phyloP scores from a whole-genome alignment of 2,329 filamentous ascomycete species.

The Arachnopeziza araneosa region DNA sequence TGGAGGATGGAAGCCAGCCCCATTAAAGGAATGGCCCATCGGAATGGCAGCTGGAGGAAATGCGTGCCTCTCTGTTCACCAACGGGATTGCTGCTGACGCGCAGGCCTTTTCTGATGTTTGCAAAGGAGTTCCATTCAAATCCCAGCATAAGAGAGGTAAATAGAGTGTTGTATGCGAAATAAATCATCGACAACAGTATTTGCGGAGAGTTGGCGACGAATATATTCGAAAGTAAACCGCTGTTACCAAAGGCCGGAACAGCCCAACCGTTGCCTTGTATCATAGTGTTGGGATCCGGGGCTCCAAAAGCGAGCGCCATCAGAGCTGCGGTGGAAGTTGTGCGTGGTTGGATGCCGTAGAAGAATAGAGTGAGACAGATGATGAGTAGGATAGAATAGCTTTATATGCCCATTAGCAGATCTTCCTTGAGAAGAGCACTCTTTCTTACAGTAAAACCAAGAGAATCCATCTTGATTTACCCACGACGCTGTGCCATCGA shows the following conservation, averaged over 20 bases:
- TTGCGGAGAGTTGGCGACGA: conserved; percentile 44
- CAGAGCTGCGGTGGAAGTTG: not conserved
- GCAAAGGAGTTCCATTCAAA: conserved; percentile 42
- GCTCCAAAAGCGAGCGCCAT: not conserved
- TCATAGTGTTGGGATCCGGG: not conserved
- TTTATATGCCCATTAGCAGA: too few relatives aligned
- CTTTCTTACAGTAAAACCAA: too few relatives aligned
- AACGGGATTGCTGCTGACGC: conserved; percentile 35
- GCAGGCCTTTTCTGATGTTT: conserved; percentile 32
- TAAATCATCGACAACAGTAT: conserved; percentile 42
- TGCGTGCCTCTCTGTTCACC: conserved; percentile 39
- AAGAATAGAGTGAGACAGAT: too few relatives aligned
- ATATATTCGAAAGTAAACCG: conserved; percentile 11
- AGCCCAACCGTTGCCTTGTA: not conserved
- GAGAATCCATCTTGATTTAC: too few relatives aligned
- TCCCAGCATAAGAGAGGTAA: conserved; percentile 41
- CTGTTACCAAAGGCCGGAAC: not conserved
- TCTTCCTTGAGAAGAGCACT: too few relatives aligned
- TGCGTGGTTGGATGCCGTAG: not conserved
- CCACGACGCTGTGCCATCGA: not conserved
- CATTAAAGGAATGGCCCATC: conserved; percentile 38
- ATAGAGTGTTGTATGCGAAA: conserved; percentile 38
- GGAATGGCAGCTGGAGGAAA: conserved; percentile 40
- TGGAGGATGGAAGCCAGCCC: conserved; percentile 35
- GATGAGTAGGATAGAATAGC: too few relatives aligned